These are phyloP conservation scores for Lipomyces mesembrius DNA, from an alignment of 805 yeast species.

Conservation along the genomic window DNA sequence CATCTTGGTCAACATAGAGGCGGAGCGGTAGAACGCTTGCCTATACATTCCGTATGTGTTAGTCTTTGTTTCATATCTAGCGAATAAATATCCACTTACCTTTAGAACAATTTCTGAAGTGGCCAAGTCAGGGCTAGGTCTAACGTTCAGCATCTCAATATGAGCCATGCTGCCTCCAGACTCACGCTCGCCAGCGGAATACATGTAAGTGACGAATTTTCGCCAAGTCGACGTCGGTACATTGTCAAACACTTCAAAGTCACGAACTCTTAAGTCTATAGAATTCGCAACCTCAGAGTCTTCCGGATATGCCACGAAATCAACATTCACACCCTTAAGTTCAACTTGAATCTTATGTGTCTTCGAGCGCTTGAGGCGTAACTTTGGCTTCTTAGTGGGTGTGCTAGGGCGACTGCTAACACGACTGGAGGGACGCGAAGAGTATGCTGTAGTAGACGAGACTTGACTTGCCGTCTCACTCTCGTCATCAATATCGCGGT, in stretches of 20 bases:
- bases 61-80: constrained; percentile 1
- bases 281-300: constrained; percentile 41
- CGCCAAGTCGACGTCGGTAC: constrained; percentile 91
- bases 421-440: constrained; percentile 15
- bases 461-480: constrained; percentile 37
- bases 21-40: constrained; percentile 67
- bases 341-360: constrained; percentile 64
- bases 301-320: constrained; percentile 54
- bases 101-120: constrained; percentile 68
- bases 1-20: constrained; percentile 89
- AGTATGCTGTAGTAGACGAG: constrained; percentile 26
- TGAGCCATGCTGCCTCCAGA: constrained; percentile 66
- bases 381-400: constrained; percentile 44
- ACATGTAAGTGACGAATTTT: constrained; percentile 72
- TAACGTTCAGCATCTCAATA: constrained; percentile 58
- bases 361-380: constrained; percentile 68
- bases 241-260: constrained; percentile 71
- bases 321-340: constrained; percentile 57
- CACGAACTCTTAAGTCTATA: constrained; percentile 56
- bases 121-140: constrained; percentile 67
- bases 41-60: constrained; percentile 27
- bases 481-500: constrained; percentile 54
- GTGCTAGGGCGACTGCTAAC: constrained; percentile 13
- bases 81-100: constrained; percentile 42
- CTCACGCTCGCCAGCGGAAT: constrained; percentile 72